Evolutionary conservation across 306 rosid species (phyloP).

Genomic region (Cercis canadensis): DNA sequence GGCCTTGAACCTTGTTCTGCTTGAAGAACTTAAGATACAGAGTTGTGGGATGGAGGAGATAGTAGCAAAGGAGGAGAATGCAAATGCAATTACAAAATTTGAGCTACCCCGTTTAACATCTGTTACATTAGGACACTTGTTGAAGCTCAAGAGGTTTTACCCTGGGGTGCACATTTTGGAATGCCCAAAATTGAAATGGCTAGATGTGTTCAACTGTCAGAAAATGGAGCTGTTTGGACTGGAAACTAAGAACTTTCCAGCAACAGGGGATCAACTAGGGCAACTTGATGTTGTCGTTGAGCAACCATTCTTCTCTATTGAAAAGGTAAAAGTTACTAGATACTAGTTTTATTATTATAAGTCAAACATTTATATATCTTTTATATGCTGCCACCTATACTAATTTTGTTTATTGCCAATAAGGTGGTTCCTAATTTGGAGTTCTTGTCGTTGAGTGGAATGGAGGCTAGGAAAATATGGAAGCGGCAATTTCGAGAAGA

Average conservation of each 20-base stretch:
- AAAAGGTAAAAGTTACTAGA: constrained; percentile 1
- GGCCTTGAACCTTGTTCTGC: constrained; percentile 13
- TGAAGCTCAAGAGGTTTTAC: constrained; percentile 20
- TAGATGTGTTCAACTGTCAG: neutral
- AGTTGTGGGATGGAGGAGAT: constrained; percentile 19
- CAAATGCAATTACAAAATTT: neutral
- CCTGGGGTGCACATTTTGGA: neutral
- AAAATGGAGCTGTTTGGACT: neutral
- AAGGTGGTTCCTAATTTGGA: neutral
- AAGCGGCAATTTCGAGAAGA: neutral
- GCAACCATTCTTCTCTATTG: neutral
- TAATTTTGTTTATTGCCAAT: neutral
- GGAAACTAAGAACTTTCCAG: neutral
- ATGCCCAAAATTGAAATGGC: constrained; percentile 4
- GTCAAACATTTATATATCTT: neutral
- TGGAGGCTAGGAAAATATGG: neutral
- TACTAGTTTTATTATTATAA: no score
- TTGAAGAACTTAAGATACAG: neutral
- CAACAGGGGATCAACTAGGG: no score
- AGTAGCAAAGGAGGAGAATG: neutral
- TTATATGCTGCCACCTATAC: neutral
- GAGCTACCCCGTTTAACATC: constrained; percentile 4
- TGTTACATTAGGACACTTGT: neutral
- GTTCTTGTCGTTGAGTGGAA: neutral
- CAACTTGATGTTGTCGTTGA: neutral